These are phyloP conservation scores for Neonectria punicea DNA, from an alignment of 2,329 filamentous ascomycete genomes.

Conservation along the genomic window DNA sequence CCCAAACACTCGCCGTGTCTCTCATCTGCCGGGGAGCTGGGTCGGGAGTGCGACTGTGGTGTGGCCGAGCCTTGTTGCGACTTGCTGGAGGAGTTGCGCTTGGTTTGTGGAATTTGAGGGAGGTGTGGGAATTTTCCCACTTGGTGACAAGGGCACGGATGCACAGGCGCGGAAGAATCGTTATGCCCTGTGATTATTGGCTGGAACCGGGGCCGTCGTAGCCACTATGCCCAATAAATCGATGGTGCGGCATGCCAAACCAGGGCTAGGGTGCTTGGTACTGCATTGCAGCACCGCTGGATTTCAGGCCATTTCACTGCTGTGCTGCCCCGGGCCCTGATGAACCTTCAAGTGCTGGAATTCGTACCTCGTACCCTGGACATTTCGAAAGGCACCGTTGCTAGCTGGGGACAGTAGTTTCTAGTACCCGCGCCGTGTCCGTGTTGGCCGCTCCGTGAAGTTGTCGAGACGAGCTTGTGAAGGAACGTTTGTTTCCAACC, in stretches of 20 bases:
- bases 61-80: conserved; percentile 7
- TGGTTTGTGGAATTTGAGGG: conserved; percentile 28
- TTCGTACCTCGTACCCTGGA: neutral
- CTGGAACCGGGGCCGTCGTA: neutral
- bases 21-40: conserved; percentile 40
- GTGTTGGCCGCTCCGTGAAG: conserved; percentile 2
- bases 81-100: neutral
- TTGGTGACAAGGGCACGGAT: conserved; percentile 28
- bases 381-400: neutral
- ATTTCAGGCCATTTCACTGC: neutral
- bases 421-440: neutral
- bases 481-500: neutral
- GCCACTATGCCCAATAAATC: conserved; percentile 1
- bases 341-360: neutral
- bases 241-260: conserved; percentile 17
- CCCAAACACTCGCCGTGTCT: conserved; percentile 39
- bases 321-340: neutral
- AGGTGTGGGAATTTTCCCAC: conserved; percentile 24
- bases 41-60: conserved; percentile 8
- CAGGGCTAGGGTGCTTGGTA: neutral
- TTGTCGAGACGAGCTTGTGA: neutral
- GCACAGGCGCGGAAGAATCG: conserved; percentile 5
- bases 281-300: neutral
- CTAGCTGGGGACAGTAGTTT: neutral
- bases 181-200: conserved; percentile 29